Conservation (phyloP, 2,329 filamentous ascomycete species). For the Phyllosticta ampelicida region DNA sequence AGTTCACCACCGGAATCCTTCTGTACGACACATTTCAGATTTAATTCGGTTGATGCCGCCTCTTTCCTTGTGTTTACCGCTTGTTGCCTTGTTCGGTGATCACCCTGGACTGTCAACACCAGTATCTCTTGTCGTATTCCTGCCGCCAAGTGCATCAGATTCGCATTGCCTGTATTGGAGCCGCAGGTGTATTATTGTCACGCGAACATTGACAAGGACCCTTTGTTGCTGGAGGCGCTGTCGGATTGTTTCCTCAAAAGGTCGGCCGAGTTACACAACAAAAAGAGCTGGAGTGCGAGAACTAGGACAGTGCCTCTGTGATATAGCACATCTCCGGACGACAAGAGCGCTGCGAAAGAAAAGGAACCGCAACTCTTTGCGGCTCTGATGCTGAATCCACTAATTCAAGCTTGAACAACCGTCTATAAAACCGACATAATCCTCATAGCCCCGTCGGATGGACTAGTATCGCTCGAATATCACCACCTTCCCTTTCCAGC, state of each 20-base stretch:
- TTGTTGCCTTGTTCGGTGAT: background rate
- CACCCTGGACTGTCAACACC: background rate
- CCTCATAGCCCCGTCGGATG: background rate
- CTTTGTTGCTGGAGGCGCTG: background rate
- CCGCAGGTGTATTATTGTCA: background rate
- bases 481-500: no score
- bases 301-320: background rate
- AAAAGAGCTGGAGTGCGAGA: background rate
- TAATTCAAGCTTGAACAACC: background rate
- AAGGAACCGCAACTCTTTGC: background rate
- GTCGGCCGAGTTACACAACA: background rate
- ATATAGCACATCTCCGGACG: background rate
- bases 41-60: background rate
- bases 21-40: background rate
- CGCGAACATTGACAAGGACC: background rate
- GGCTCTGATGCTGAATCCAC: background rate
- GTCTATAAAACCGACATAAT: background rate
- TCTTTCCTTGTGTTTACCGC: background rate
- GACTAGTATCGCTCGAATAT: background rate
- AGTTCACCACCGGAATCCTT: background rate
- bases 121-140: no score
- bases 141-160: background rate
- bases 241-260: background rate
- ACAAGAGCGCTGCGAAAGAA: no score
- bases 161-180: background rate